These are phyloP conservation scores for Annulohypoxylon maeteangense DNA, from an alignment of 495 filamentous ascomycete genomes.

Conservation along the genomic window DNA sequence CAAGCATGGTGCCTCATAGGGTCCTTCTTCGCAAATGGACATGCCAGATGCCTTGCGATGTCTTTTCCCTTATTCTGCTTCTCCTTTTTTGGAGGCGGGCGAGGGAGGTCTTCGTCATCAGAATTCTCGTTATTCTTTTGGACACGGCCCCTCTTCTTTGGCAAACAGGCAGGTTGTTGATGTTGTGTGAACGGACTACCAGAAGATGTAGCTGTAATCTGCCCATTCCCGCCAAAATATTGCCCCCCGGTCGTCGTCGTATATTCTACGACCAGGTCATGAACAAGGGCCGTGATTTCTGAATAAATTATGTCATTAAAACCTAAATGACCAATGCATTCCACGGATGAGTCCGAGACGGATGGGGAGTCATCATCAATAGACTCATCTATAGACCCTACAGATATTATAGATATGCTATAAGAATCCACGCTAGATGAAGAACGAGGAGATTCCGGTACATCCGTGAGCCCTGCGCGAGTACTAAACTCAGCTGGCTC, in stretches of 20 bases:
- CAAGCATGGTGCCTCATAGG: slow-evolving; percentile 28
- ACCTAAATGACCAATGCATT: not conserved
- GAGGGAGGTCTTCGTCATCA: not conserved
- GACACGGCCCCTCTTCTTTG: not conserved
- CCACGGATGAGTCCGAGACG: not conserved
- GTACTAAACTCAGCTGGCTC: not conserved
- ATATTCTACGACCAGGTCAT: not conserved
- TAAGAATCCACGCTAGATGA: not conserved
- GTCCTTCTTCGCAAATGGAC: slow-evolving; percentile 40
- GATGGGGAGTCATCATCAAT: not conserved
- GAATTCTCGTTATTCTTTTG: slow-evolving; percentile 6
- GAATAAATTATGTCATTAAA: not conserved
- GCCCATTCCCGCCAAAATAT: not conserved
- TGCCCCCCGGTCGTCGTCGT: not conserved
- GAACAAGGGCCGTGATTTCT: not conserved
- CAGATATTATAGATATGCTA: not conserved
- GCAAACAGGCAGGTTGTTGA: not conserved
- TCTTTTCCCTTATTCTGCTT: not conserved
- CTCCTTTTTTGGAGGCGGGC: not conserved
- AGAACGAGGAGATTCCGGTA: not conserved
- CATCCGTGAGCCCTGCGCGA: not conserved
- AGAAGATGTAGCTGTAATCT: not conserved
- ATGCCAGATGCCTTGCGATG: slow-evolving; percentile 12
- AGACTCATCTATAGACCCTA: not conserved
- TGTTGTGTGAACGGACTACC: too few relatives aligned